Base-by-base conservation (phyloP, 495 filamentous ascomycete genomes). In the Cercophora newfieldiana region DNA sequence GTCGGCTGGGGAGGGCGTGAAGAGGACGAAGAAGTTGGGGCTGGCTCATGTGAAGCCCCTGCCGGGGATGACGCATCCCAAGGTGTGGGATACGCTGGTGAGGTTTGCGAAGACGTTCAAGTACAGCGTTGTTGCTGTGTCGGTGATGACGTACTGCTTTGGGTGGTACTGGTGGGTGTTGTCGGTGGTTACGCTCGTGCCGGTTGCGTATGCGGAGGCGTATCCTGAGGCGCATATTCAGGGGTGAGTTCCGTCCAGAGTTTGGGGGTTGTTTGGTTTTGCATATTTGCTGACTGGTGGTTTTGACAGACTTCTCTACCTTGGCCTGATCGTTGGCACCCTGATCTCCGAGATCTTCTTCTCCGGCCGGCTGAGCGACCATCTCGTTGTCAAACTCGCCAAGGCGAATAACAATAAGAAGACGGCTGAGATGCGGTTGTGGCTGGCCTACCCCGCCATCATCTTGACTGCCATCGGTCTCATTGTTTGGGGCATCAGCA, bases 161-260 rank as follows among this genome's bases (percentile, higher is more conserved):
- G 69, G 78, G 3, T 87, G 83, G 83, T 88, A 89, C 72, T 88
- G 86, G 86, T 89, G 85, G 86, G 73, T 89, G 12, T 67, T 88
- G 7, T 86, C 84, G 0, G 76, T 89, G 12, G 84, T 89, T 24
- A 88, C 87, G 3, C 80, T 86, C 77, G 74, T 87, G 7, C 87
- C 87, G 0, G 77, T 79, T 21, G 87, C 86, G n/a, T 89, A 89
- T 65, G 63, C 21, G 0, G 69, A 71, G 29, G 60, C 71, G 10
- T 86, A 84, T 61, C 69, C 71, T 0, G 63, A 65, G 24, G 82
- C 85, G 5, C 72, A 87, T 16, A 83, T 85, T 28, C 86, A 89
- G 67, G 86, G 87, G 68, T 70, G 37, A 65, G 68, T 57, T 50
- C 14, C 0, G 22, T 47, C 29, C 0, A 6, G 33, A 31, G 1